Percentiles rank a stretch among this genome's conserved stretches.
Conservation (phyloP, 179 eudicot genomes). For the Camellia oleifera region DNA sequence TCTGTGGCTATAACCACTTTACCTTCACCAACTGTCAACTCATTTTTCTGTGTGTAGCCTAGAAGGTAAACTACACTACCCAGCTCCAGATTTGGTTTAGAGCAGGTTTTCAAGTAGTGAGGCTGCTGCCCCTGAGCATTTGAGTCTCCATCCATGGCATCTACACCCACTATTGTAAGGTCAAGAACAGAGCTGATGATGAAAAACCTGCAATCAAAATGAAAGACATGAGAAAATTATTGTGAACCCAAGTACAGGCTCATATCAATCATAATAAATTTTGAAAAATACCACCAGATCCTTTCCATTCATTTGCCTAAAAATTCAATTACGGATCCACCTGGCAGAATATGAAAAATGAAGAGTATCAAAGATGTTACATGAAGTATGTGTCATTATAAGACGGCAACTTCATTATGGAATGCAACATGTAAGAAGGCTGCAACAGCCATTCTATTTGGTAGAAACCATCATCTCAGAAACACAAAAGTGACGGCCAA, state of each 20-base stretch:
- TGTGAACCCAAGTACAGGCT: conserved; percentile 6
- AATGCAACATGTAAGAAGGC: not conserved
- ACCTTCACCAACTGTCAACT: conserved; percentile 82
- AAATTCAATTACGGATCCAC: not conserved
- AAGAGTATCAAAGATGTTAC: not conserved
- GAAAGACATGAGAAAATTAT: not conserved
- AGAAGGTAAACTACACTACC: conserved; percentile 75
- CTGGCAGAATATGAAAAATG: not conserved
- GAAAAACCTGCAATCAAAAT: conserved; percentile 62
- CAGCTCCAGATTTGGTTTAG: conserved; percentile 72
- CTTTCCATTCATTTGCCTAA: not conserved
- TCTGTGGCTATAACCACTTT: conserved; percentile 96
- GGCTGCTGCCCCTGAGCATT: conserved; percentile 58
- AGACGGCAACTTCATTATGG: not conserved
- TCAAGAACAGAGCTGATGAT: conserved; percentile 95
- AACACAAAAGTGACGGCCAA: not conserved
- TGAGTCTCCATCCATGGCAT: conserved; percentile 73
- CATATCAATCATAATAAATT: not conserved
- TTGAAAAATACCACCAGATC: not conserved
- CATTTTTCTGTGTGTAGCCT: conserved; percentile 65
- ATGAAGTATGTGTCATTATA: not conserved
- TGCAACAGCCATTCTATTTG: not conserved
- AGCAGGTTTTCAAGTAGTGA: conserved; percentile 70
- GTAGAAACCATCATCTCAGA: not conserved
- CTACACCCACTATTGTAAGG: conserved; percentile 90